Evolutionary conservation across 148 eudicot species (phyloP).

Genomic region (Pouteria glomerata): DNA sequence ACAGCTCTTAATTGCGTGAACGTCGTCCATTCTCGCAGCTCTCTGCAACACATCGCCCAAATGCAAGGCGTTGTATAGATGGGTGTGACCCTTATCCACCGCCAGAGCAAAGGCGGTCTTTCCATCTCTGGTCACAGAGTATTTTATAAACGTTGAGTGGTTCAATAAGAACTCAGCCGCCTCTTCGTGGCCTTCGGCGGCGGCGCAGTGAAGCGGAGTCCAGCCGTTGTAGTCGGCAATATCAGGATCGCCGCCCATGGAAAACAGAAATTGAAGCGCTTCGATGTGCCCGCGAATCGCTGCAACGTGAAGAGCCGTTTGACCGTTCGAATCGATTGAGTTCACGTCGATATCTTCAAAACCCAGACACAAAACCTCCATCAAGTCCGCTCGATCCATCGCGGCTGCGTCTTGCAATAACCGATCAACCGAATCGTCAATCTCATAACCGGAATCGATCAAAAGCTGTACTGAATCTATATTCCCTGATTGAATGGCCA

Average conservation of each 20-base stretch:
- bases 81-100: conserved; percentile 18
- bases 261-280: conserved; percentile 28
- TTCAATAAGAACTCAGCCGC: conserved; percentile 20
- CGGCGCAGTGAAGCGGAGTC: conserved; percentile 40
- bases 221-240: conserved; percentile 23
- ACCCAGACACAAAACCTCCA: conserved; percentile 23
- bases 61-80: conserved; percentile 26
- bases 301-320: conserved; percentile 39
- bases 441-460: conserved; percentile 22
- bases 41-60: conserved; percentile 35
- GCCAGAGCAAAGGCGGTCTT: conserved; percentile 41
- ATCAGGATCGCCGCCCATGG: conserved; percentile 31
- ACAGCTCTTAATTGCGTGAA: conserved; percentile 25
- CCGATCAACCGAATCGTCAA: conserved; percentile 22
- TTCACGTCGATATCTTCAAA: conserved; percentile 27
- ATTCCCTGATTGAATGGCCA: conserved; percentile 34
- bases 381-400: conserved; percentile 22
- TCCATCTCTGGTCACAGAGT: conserved; percentile 29
- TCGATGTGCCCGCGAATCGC: conserved; percentile 21
- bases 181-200: conserved; percentile 22
- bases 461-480: conserved; percentile 18
- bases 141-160: conserved; percentile 21
- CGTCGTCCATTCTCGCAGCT: conserved; percentile 35
- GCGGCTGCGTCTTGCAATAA: conserved; percentile 35
- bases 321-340: conserved; percentile 26